A percentile compares a stretch with the other conserved stretches of the same genome.
These are phyloP conservation scores for Diophrys appendiculata DNA, from an alignment of 73 alveolate genomes.

Conservation along the genomic window DNA sequence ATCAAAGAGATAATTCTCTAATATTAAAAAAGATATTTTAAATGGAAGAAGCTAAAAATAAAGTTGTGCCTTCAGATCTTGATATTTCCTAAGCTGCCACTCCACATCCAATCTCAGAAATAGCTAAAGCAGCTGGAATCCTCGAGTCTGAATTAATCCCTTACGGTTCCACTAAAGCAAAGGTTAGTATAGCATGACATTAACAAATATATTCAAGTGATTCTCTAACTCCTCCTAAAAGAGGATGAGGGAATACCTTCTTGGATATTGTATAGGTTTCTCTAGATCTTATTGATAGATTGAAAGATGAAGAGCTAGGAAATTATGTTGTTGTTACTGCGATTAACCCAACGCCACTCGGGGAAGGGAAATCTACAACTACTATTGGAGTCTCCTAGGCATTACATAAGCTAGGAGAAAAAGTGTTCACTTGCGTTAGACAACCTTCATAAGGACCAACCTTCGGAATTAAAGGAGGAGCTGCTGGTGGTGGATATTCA, in stretches of 20 bases:
- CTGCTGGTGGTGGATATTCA: slow-evolving; percentile 72
- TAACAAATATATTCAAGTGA: too few relatives aligned
- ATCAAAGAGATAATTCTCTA: too few relatives aligned
- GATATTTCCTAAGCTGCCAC: slow-evolving; percentile 53
- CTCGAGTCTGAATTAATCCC: slow-evolving; percentile 25
- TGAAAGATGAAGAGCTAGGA: slow-evolving; percentile 49
- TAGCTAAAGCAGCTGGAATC: slow-evolving; percentile 34
- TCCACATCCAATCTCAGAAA: slow-evolving; percentile 4
- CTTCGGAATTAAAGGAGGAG: slow-evolving; percentile 73
- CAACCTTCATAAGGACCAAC: slow-evolving; percentile 76
- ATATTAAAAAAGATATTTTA: too few relatives aligned
- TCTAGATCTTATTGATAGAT: slow-evolving; percentile 37
- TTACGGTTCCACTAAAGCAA: slow-evolving; percentile 33
- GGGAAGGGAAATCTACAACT: slow-evolving; percentile 54
- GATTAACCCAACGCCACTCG: slow-evolving; percentile 67
- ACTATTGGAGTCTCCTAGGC: slow-evolving; percentile 63
- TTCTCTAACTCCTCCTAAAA: too few relatives aligned
- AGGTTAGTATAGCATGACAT: too few relatives aligned
- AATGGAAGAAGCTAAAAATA: too few relatives aligned
- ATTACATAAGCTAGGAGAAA: slow-evolving; percentile 36
- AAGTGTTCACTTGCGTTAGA: slow-evolving; percentile 57
- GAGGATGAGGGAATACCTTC: too few relatives aligned
- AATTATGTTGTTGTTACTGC: slow-evolving; percentile 64
- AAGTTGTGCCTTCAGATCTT: slow-evolving; percentile 55
- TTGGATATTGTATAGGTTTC: too few relatives aligned